Evolutionary conservation across 1,139 yeast genomes (phyloP), one percentile per base, ranked within the genome.

Genomic region (Sugiyamaella neomexicana): DNA sequence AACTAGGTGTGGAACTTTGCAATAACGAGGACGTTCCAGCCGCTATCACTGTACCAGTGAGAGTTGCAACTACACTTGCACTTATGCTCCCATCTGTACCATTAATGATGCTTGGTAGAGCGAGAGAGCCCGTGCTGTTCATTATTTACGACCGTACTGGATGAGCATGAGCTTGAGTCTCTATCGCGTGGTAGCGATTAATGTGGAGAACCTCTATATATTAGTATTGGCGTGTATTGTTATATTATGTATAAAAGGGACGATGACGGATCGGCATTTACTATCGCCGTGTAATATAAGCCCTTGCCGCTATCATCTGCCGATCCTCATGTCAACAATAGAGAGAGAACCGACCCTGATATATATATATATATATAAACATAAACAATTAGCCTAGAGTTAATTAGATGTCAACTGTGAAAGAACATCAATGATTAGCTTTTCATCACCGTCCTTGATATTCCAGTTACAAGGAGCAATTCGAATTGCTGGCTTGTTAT

Each of bases 381-480:
- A n/a, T n/a, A n/a, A n/a, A n/a, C n/a, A n/a, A 20, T 20, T 20
- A 20, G 25, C 5, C 25, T 20, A n/a, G n/a, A n/a, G 25, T 20
- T 20, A 5, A 5, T 5, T 20, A 3, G 25, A 5, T 20, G 25
- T 3, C 25, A 20, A 5, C 25, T 20, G 25, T 3, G 25, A 20
- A 25, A 59, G 44, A 12, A 62, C 57, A 34, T 53, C 53, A 15
- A 53, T 49, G 13, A 62, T 56, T 12, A 56, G 45, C 23, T 51
- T 15, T 16, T 55, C 58, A 20, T 62, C 65, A 20, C 53, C 58
- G 1, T 48, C 46, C 16, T 50, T 29, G 27, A 63, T 41, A n/a
- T 55, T 53, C 67, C 67, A 65, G 50, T 63, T 62, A 42, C 64
- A 61, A 7, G 65, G 63, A 2, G 68, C 68, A n/a, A 65, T 53